Evolutionary conservation across 2,329 filamentous ascomycete genomes (phyloP).

Genomic region (Cladosporium sp.): DNA sequence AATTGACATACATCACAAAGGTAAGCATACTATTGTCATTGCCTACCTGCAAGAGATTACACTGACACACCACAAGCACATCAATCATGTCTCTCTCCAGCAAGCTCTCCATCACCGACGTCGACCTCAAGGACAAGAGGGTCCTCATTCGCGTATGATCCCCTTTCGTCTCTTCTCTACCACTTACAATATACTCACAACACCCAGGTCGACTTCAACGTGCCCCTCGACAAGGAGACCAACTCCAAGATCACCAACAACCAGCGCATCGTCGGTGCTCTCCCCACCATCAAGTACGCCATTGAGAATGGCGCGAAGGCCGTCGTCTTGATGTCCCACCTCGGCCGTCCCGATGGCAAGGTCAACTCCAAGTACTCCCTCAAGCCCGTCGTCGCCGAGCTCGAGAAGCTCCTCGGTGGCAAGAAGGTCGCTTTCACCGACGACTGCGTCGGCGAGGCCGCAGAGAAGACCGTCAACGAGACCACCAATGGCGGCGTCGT

Average conservation of each 20-base stretch:
- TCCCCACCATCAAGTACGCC: slow-evolving; percentile 39
- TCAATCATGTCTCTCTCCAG: slow-evolving; percentile 89
- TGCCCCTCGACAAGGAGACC: slow-evolving; percentile 87
- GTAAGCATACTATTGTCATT: background rate
- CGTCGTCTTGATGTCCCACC: slow-evolving; percentile 96
- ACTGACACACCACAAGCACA: background rate
- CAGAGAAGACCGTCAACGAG: slow-evolving; percentile 83
- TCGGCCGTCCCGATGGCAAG: slow-evolving; percentile 90
- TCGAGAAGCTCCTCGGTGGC: slow-evolving; percentile 72
- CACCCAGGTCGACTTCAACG: slow-evolving; percentile 95
- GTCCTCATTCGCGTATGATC: slow-evolving; percentile 80
- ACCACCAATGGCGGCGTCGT: slow-evolving; percentile 78
- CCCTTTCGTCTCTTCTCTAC: background rate
- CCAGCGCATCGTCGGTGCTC: slow-evolving; percentile 94
- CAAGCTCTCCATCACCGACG: slow-evolving; percentile 95
- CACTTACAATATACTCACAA: slow-evolving; percentile 3
- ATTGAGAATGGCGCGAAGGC: slow-evolving; percentile 48
- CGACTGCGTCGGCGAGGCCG: slow-evolving; percentile 85
- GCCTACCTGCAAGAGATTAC: background rate
- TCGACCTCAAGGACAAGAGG: slow-evolving; percentile 97
- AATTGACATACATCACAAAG: slow-evolving; percentile 5
- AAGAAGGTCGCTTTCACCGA: slow-evolving; percentile 83
- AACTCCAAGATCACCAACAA: slow-evolving; percentile 82
- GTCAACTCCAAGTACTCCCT: slow-evolving; percentile 90
- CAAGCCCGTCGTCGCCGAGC: slow-evolving; percentile 78